Percentiles rank a stretch among this genome's conserved stretches.
Evolutionary conservation across 2,329 filamentous ascomycete species (phyloP).

Genomic region (Colletotrichum tropicicola): DNA sequence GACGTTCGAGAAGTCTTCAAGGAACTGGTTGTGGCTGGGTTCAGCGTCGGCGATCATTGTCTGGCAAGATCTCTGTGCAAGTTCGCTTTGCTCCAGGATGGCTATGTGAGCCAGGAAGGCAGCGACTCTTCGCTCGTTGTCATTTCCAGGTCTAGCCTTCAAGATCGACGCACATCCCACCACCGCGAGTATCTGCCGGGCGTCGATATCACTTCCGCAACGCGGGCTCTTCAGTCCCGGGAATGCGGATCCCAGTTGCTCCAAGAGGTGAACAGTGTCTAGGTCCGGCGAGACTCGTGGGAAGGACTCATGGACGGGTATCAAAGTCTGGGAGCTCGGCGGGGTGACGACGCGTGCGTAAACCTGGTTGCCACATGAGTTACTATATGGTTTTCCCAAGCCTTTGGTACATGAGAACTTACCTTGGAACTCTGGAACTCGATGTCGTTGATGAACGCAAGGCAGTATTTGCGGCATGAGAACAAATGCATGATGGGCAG

Average conservation of each 20-base stretch:
- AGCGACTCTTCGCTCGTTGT: background rate
- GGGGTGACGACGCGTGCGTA: background rate
- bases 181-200: background rate
- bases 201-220: background rate
- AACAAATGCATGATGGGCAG: slow-evolving; percentile 66
- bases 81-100: background rate
- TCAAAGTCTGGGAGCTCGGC: background rate
- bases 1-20: background rate
- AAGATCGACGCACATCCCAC: background rate
- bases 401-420: background rate
- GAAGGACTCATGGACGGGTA: background rate
- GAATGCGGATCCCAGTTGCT: too few species aligned
- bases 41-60: background rate
- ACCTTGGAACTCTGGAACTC: slow-evolving; percentile 73
- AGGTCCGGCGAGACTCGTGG: background rate
- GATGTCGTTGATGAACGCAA: slow-evolving; percentile 70
- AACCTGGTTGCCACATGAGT: background rate
- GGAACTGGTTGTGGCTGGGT: background rate
- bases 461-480: slow-evolving; percentile 63
- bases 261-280: background rate
- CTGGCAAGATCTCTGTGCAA: background rate
- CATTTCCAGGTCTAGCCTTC: background rate
- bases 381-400: background rate
- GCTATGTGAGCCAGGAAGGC: slow-evolving; percentile 13
- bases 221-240: background rate